Conservation (phyloP, 495 filamentous ascomycete genomes). For the Lichina pygmaea region DNA sequence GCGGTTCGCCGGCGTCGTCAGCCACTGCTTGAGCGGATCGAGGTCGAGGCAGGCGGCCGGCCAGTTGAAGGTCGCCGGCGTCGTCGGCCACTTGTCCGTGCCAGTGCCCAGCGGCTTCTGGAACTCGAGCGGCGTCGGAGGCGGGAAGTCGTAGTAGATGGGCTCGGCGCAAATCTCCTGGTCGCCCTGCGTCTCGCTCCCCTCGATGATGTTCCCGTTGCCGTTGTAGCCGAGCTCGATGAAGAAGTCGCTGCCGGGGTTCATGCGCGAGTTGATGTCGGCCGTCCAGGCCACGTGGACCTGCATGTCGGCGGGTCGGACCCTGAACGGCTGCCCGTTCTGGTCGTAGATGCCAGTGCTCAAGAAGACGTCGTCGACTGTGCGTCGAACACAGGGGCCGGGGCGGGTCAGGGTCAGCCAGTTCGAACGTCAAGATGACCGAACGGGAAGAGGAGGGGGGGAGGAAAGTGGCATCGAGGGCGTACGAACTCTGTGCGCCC, state of each 20-base stretch:
- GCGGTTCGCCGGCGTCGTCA: constrained; percentile 17
- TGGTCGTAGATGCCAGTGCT: constrained; percentile 25
- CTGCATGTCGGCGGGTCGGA: constrained; percentile 21
- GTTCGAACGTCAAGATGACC: background rate
- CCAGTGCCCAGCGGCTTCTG: constrained; percentile 29
- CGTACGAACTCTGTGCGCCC: constrained; percentile 19
- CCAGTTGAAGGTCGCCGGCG: constrained; percentile 21
- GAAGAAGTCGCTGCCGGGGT: constrained; percentile 24
- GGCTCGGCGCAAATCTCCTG: constrained; percentile 9
- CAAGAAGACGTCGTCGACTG: constrained; percentile 36
- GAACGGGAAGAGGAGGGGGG: background rate
- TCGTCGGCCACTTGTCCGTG: constrained; percentile 23
- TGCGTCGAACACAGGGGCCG: background rate
- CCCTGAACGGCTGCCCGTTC: constrained; percentile 19
- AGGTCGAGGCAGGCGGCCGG: constrained; percentile 17
- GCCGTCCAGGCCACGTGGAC: constrained; percentile 21
- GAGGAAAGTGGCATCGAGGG: background rate
- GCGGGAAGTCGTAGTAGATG: constrained; percentile 15
- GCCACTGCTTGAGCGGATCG: constrained; percentile 24
- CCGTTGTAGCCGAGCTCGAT: constrained; percentile 33
- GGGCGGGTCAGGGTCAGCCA: background rate
- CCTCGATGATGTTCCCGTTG: constrained; percentile 25
- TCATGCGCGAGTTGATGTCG: constrained; percentile 23
- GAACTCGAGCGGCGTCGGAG: constrained; percentile 25
- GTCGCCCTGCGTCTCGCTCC: background rate